Conservation (phyloP, 768 basidiomycete genomes). For the Hortiboletus campestris region DNA sequence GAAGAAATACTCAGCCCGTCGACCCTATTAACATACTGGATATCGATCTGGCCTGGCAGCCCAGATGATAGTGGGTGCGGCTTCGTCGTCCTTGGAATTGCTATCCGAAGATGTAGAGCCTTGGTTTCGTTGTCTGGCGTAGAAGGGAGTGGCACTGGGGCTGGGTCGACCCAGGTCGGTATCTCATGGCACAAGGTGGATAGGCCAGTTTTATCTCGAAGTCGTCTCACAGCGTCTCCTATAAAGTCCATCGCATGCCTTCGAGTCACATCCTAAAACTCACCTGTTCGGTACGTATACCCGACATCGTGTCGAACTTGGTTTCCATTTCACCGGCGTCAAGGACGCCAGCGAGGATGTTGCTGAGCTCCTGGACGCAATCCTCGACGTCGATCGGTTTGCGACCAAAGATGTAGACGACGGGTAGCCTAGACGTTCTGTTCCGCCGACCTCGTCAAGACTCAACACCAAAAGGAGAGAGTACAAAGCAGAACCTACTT, state of each 20-base stretch:
- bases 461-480: background rate
- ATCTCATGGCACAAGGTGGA: constrained; percentile 36
- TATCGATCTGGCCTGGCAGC: constrained; percentile 15
- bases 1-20: background rate
- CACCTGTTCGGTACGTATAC: constrained; percentile 69
- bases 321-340: constrained; percentile 1
- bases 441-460: background rate
- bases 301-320: constrained; percentile 74
- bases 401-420: constrained; percentile 88
- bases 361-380: constrained; percentile 45
- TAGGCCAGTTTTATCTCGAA: constrained; percentile 25
- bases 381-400: constrained; percentile 55
- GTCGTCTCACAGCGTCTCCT: constrained; percentile 18
- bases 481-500: constrained; percentile 51
- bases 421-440: constrained; percentile 84
- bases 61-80: constrained; percentile 28
- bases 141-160: background rate
- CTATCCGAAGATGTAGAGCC: background rate
- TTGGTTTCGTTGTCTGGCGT: background rate
- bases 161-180: constrained; percentile 26
- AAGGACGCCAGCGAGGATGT: constrained; percentile 26
- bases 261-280: background rate
- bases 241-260: background rate
- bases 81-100: background rate
- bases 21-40: background rate